These are phyloP conservation scores for Kluyveromyces aestuarii DNA, from an alignment of 805 yeast genomes.

Conservation along the genomic window DNA sequence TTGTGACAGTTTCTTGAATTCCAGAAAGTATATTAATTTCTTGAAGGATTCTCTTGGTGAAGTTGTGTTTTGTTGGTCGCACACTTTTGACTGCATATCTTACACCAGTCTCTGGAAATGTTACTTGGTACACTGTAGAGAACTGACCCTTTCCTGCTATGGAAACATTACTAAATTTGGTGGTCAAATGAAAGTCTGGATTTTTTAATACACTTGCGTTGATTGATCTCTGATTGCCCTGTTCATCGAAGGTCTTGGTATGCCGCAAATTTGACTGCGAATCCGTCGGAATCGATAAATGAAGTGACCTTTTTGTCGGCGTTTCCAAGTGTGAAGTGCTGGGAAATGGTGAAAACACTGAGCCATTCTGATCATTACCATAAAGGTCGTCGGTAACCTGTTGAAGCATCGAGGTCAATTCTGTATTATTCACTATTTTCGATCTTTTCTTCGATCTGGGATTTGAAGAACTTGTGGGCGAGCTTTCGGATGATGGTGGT, in stretches of 20 bases:
- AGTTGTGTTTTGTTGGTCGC: slow-evolving; percentile 36
- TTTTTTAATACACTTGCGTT: slow-evolving; percentile 18
- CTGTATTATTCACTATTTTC: slow-evolving; percentile 21
- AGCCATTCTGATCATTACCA: slow-evolving; percentile 16
- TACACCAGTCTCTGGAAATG: slow-evolving; percentile 45
- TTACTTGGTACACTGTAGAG: slow-evolving; percentile 77
- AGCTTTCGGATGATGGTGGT: slow-evolving; percentile 2
- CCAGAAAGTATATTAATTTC: slow-evolving; percentile 24
- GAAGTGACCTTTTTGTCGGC: slow-evolving; percentile 6
- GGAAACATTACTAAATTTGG: slow-evolving; percentile 52
- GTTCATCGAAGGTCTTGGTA: slow-evolving; percentile 14
- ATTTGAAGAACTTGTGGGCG: slow-evolving; percentile 5
- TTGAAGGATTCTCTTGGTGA: slow-evolving; percentile 20
- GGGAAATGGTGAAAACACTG: slow-evolving; percentile 6
- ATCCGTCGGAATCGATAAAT: neutral
- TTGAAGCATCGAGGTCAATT: slow-evolving; percentile 25
- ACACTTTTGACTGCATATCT: slow-evolving; percentile 83
- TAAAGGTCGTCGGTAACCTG: slow-evolving; percentile 30
- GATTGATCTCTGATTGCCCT: slow-evolving; percentile 12
- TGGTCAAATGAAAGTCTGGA: slow-evolving; percentile 34
- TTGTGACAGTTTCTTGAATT: slow-evolving; percentile 32
- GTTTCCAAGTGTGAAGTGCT: slow-evolving; percentile 6
- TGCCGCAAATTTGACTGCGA: slow-evolving; percentile 21
- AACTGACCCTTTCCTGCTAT: slow-evolving; percentile 82
- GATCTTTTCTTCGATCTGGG: slow-evolving; percentile 18